Conservation (phyloP, 2,329 filamentous ascomycete genomes). For the Karstenula rhodostoma region DNA sequence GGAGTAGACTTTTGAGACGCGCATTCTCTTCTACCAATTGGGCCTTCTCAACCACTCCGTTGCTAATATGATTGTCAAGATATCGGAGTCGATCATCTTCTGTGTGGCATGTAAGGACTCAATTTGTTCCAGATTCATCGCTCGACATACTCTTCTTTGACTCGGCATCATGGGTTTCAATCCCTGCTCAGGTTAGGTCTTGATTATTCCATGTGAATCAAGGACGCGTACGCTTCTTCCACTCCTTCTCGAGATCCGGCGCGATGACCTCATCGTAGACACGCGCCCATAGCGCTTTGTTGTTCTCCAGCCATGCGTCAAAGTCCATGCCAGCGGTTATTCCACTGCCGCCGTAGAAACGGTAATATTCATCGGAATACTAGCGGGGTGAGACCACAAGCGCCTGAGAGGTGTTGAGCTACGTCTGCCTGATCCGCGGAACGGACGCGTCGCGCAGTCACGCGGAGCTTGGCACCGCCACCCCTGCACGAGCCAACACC, state of each 20-base stretch:
- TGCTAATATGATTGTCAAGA: slow-evolving; percentile 35
- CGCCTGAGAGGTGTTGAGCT: background rate
- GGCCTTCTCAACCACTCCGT: slow-evolving; percentile 37
- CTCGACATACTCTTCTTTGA: slow-evolving; percentile 36
- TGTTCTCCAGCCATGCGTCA: slow-evolving; percentile 39
- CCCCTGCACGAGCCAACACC: slow-evolving; percentile 20
- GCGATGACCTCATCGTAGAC: slow-evolving; percentile 46
- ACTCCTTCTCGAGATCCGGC: slow-evolving; percentile 43
- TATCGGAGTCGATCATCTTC: slow-evolving; percentile 33
- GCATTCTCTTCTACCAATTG: slow-evolving; percentile 36
- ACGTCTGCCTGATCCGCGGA: slow-evolving; percentile 19
- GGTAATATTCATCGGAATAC: background rate
- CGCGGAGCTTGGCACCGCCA: slow-evolving; percentile 16
- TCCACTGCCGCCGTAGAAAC: background rate
- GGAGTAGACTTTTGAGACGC: slow-evolving; percentile 26
- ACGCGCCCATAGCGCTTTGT: slow-evolving; percentile 37
- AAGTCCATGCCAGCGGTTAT: slow-evolving; percentile 33
- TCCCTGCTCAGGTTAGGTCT: slow-evolving; percentile 26
- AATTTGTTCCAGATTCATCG: background rate
- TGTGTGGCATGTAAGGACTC: slow-evolving; percentile 18
- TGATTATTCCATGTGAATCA: background rate
- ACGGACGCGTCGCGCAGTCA: slow-evolving; percentile 36
- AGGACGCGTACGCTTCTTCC: slow-evolving; percentile 40
- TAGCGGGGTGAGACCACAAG: background rate
- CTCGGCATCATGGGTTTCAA: slow-evolving; percentile 33